Evolutionary conservation across 495 filamentous ascomycete genomes (phyloP).

Genomic region (Podospora bellae-mahoneyi): DNA sequence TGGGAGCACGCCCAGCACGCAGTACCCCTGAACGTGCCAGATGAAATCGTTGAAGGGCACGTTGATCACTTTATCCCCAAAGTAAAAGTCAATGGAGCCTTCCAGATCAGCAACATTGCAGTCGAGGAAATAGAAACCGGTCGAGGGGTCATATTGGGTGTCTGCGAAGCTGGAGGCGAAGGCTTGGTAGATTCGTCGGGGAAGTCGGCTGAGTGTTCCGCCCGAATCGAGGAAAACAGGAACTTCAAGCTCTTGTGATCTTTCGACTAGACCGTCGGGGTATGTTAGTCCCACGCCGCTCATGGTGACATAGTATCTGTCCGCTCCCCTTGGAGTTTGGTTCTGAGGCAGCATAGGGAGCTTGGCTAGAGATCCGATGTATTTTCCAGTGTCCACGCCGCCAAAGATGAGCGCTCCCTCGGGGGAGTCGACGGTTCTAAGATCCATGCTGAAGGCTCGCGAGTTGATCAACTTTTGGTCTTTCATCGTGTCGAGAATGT

Average conservation of each 20-base stretch:
- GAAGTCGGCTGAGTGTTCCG: slow-evolving; percentile 28
- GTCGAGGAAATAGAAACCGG: slow-evolving; percentile 52
- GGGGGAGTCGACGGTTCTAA: slow-evolving; percentile 47
- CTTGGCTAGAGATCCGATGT: slow-evolving; percentile 54
- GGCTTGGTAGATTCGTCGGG: slow-evolving; percentile 27
- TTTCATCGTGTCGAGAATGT: slow-evolving; percentile 63
- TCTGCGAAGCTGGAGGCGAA: slow-evolving; percentile 26
- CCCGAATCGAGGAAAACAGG: slow-evolving; percentile 35
- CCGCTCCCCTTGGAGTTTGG: slow-evolving; percentile 30
- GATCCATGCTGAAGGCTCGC: slow-evolving; percentile 68
- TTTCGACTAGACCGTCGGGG: slow-evolving; percentile 22
- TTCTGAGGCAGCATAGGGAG: slow-evolving; percentile 42
- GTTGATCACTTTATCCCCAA: slow-evolving; percentile 50
- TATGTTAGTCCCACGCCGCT: slow-evolving; percentile 28
- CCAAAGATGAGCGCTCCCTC: slow-evolving; percentile 74
- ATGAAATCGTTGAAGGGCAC: slow-evolving; percentile 64
- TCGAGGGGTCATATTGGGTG: slow-evolving; percentile 23
- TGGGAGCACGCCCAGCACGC: slow-evolving; percentile 29
- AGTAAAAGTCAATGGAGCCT: slow-evolving; percentile 58
- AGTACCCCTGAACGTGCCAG: slow-evolving; percentile 29
- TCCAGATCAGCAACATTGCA: slow-evolving; percentile 53
- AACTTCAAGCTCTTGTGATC: slow-evolving; percentile 20
- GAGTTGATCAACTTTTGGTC: slow-evolving; percentile 60
- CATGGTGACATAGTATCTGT: slow-evolving; percentile 32
- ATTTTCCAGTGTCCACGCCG: slow-evolving; percentile 69